These are phyloP conservation scores for Pseudocercospora cruenta DNA, from an alignment of 2,329 filamentous ascomycete genomes.

Conservation along the genomic window DNA sequence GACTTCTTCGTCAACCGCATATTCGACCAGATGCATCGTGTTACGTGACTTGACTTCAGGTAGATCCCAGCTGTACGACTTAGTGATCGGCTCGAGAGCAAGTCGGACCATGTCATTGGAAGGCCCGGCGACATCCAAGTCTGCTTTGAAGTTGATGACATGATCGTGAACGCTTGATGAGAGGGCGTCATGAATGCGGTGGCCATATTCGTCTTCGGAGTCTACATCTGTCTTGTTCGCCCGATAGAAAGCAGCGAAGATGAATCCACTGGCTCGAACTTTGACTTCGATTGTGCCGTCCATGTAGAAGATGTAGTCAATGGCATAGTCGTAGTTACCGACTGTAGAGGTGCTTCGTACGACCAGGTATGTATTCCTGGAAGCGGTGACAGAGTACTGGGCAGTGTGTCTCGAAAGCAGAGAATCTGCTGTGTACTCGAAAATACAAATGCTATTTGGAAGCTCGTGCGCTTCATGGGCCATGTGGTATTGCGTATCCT, in stretches of 20 bases:
- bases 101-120: constrained; percentile 42
- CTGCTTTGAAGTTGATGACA: constrained; percentile 48
- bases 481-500: constrained; percentile 49
- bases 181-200: constrained; percentile 44
- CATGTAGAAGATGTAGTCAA: constrained; percentile 56
- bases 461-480: constrained; percentile 49
- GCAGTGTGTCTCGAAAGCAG: constrained; percentile 56
- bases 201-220: constrained; percentile 43
- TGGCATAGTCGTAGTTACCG: constrained; percentile 60
- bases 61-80: constrained; percentile 36
- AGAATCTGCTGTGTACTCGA: constrained; percentile 56
- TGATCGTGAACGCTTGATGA: constrained; percentile 45
- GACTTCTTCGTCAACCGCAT: constrained; percentile 32
- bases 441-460: constrained; percentile 58
- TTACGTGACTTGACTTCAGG: constrained; percentile 34
- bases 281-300: constrained; percentile 59
- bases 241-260: constrained; percentile 54
- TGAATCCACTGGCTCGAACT: constrained; percentile 59
- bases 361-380: constrained; percentile 51
- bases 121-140: constrained; percentile 44
- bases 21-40: constrained; percentile 38
- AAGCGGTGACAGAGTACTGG: constrained; percentile 46
- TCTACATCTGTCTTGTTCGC: constrained; percentile 43
- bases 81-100: constrained; percentile 37
- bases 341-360: constrained; percentile 55